These are phyloP conservation scores for Paraphoma sp. DNA, from an alignment of 2,329 filamentous ascomycete genomes.

Conservation along the genomic window DNA sequence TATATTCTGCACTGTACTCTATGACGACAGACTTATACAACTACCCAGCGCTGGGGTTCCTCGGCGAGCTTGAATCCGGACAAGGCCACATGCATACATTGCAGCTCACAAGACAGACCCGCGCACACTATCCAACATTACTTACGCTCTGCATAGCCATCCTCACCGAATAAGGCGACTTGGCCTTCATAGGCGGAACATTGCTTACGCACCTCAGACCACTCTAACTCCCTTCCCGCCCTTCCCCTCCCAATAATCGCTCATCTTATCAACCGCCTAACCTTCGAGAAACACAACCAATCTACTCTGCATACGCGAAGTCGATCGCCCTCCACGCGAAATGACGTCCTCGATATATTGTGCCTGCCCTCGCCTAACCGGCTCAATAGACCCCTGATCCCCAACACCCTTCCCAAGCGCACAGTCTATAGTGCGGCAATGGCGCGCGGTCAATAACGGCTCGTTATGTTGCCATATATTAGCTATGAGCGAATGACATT, in stretches of 20 bases:
- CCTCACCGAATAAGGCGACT: not conserved
- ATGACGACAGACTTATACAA: constrained; percentile 2
- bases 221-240: constrained; percentile 1
- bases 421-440: constrained; percentile 8
- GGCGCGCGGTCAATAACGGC: constrained; percentile 11
- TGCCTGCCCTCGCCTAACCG: constrained; percentile 10
- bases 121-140: too few relatives aligned
- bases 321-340: constrained; percentile 11
- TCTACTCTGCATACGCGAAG: constrained; percentile 9
- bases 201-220: constrained; percentile 3
- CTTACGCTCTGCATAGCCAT: not conserved
- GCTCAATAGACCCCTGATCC: constrained; percentile 11
- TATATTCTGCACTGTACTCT: not conserved
- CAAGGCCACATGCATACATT: not conserved
- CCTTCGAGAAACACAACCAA: constrained; percentile 10
- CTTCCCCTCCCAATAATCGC: constrained; percentile 7
- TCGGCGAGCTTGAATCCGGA: constrained; percentile 1
- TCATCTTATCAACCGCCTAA: constrained; percentile 11
- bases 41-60: constrained; percentile 1
- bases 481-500: constrained; percentile 1
- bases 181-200: constrained; percentile 8
- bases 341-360: constrained; percentile 11
- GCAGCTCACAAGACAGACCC: not conserved
- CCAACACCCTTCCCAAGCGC: not conserved
- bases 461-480: constrained; percentile 3